These are phyloP conservation scores for Basipetospora chlamydospora DNA, from an alignment of 2,329 filamentous ascomycete genomes.

Conservation along the genomic window DNA sequence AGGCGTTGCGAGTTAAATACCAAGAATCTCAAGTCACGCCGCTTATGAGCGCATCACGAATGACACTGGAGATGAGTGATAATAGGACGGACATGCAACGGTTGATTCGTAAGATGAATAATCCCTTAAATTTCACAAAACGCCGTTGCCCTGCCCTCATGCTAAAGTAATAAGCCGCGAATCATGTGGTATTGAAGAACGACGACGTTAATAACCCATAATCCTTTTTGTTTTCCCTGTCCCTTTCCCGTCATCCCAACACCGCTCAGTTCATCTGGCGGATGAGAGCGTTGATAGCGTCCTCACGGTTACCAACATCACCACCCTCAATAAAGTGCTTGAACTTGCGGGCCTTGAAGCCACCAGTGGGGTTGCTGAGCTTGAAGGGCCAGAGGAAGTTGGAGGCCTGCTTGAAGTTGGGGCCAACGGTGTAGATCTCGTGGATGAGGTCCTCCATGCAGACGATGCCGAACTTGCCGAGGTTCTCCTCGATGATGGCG, in stretches of 20 bases:
- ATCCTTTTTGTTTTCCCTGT: slow-evolving; percentile 15
- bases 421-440: slow-evolving; percentile 96
- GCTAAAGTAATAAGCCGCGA: background rate
- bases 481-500: slow-evolving; percentile 87
- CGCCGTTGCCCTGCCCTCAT: slow-evolving; percentile 2
- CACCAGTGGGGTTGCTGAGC: slow-evolving; percentile 94
- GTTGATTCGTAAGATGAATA: background rate
- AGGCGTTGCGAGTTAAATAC: no score
- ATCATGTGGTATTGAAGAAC: background rate
- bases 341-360: slow-evolving; percentile 95
- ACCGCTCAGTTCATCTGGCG: slow-evolving; percentile 96
- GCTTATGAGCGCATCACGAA: background rate
- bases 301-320: slow-evolving; percentile 97
- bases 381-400: slow-evolving; percentile 99
- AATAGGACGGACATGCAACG: background rate
- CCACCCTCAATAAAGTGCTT: slow-evolving; percentile 98
- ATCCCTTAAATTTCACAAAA: slow-evolving; percentile 1
- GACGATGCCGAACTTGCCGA: slow-evolving; percentile 97
- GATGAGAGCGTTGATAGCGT: slow-evolving; percentile 92
- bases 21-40: no score
- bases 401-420: slow-evolving; percentile 98
- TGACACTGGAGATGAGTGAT: background rate
- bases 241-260: no score
- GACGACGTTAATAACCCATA: slow-evolving; percentile 12
- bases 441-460: slow-evolving; percentile 99